Evolutionary conservation across 257 asterid genomes (phyloP).

Genomic region (Scutellaria minor): DNA sequence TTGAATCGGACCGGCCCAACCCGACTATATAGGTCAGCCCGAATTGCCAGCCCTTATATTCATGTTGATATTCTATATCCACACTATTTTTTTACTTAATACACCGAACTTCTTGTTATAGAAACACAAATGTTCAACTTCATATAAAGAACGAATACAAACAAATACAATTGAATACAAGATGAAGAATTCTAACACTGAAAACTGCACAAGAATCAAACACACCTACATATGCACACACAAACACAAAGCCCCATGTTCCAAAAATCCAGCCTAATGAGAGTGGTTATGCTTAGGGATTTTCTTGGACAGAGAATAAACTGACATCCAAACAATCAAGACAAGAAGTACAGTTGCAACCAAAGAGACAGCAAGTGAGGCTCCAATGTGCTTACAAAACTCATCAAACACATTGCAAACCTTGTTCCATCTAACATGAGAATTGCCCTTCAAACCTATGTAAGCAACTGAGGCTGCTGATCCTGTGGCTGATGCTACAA

Average conservation of each 20-base stretch:
- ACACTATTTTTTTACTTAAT: too few species aligned
- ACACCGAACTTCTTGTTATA: too few species aligned
- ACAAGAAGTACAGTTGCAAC: conserved; percentile 54
- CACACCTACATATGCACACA: conserved; percentile 42
- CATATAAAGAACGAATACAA: background rate
- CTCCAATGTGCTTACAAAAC: conserved; percentile 70
- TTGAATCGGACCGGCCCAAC: too few species aligned
- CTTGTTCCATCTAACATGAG: conserved; percentile 59
- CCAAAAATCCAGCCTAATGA: conserved; percentile 4
- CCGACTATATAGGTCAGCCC: too few species aligned
- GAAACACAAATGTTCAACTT: too few species aligned
- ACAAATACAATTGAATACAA: conserved; percentile 23
- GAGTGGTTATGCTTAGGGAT: conserved; percentile 56
- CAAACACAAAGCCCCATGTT: conserved; percentile 3
- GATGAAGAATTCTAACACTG: conserved; percentile 8
- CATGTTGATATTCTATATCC: too few species aligned
- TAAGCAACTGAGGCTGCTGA: conserved; percentile 82
- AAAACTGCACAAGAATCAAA: conserved; percentile 32
- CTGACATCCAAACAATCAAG: conserved; percentile 60
- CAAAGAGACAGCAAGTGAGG: conserved; percentile 60
- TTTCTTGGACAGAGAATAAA: conserved; percentile 63
- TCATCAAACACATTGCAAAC: conserved; percentile 53
- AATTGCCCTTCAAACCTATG: conserved; percentile 73
- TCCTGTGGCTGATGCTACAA: conserved; percentile 77
- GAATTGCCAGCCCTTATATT: too few species aligned